phyloP scores from a whole-genome alignment of 495 filamentous ascomycete genomes.

The Cladorrhinum samala region DNA sequence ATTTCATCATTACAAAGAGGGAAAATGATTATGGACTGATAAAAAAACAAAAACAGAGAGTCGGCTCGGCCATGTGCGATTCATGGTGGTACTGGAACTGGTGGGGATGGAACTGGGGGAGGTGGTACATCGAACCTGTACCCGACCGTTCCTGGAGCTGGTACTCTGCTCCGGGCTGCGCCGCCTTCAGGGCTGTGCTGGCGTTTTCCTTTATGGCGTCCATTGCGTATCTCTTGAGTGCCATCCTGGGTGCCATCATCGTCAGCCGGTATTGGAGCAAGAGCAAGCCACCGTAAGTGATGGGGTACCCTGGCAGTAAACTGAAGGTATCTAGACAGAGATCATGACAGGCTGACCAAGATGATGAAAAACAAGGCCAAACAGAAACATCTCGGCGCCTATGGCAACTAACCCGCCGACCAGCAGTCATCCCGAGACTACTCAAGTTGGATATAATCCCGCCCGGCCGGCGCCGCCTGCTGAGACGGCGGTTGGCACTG shows the following conservation, averaged over 20 bases:
- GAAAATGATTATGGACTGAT: no score
- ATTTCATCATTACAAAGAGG: neutral
- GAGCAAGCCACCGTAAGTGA: constrained; percentile 2
- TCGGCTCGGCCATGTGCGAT: constrained; percentile 12
- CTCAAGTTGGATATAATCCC: neutral
- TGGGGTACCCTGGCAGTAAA: neutral
- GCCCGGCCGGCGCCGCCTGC: neutral
- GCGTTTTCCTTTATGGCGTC: constrained; percentile 22
- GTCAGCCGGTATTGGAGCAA: constrained; percentile 1
- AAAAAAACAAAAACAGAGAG: constrained; percentile 7
- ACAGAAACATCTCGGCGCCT: constrained; percentile 1
- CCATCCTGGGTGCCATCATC: constrained; percentile 14
- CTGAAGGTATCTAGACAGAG: neutral
- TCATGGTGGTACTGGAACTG: constrained; percentile 20
- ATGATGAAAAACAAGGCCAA: neutral
- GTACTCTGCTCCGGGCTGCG: constrained; percentile 10
- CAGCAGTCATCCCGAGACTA: neutral
- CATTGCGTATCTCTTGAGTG: constrained; percentile 15
- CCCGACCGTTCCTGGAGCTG: neutral
- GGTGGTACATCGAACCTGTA: constrained; percentile 7
- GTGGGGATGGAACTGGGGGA: constrained; percentile 24
- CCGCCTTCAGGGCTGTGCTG: constrained; percentile 13
- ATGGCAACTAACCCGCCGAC: neutral
- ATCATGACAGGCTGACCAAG: neutral
- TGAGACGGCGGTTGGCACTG: neutral